These are phyloP conservation scores for Lactuca sativa DNA, from an alignment of 129 eudicot genomes.

Conservation along the genomic window DNA sequence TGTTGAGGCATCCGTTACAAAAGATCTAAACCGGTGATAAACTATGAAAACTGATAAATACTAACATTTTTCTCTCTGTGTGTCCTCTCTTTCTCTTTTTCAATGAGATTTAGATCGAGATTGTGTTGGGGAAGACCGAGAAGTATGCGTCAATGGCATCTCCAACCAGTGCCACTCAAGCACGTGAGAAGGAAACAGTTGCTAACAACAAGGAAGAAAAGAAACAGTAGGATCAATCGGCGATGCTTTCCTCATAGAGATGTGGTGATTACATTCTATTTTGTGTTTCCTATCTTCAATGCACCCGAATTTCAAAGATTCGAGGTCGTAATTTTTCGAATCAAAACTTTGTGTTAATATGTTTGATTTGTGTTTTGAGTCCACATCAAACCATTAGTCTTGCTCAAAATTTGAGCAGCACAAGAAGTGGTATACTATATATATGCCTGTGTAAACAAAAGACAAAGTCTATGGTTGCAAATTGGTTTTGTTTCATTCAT, in stretches of 20 bases:
- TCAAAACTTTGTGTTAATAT: slow-evolving; percentile 41
- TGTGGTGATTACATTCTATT: slow-evolving; percentile 29
- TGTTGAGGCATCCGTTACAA: not conserved
- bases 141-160: slow-evolving; percentile 63
- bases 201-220: slow-evolving; percentile 40
- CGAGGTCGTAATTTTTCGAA: slow-evolving; percentile 31
- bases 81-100: slow-evolving; percentile 1
- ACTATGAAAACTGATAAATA: not conserved
- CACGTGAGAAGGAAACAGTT: slow-evolving; percentile 38
- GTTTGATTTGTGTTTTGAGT: slow-evolving; percentile 34
- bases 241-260: slow-evolving; percentile 14
- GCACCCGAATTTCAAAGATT: slow-evolving; percentile 24
- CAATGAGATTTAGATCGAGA: slow-evolving; percentile 58
- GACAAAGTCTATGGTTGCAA: slow-evolving; percentile 26
- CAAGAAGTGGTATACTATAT: slow-evolving; percentile 40
- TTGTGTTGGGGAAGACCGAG: slow-evolving; percentile 77
- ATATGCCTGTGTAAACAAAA: slow-evolving; percentile 33
- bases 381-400: slow-evolving; percentile 36
- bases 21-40: not conserved
- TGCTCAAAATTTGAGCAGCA: slow-evolving; percentile 31
- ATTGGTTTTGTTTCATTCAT: slow-evolving; percentile 21
- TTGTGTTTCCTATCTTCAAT: slow-evolving; percentile 32
- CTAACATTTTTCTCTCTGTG: not conserved
- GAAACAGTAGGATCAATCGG: slow-evolving; percentile 12
- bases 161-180: slow-evolving; percentile 30